phyloP scores from a whole-genome alignment of 2,329 filamentous ascomycete genomes.

The Amylocarpus encephaloides region DNA sequence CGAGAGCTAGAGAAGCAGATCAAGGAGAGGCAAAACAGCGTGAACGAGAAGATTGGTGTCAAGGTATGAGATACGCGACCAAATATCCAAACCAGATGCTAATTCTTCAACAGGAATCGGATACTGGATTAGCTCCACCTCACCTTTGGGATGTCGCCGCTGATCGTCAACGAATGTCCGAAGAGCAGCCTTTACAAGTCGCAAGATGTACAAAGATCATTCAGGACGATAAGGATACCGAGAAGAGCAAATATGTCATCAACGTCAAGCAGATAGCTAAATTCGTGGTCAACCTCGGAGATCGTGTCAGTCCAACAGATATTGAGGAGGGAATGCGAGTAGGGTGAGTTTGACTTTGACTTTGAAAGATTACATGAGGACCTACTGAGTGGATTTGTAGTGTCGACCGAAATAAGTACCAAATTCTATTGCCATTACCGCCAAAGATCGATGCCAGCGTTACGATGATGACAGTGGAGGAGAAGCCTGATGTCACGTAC shows the following conservation, averaged over 20 bases:
- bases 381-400: slow-evolving; percentile 33
- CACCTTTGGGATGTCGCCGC: slow-evolving; percentile 98
- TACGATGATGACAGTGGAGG: slow-evolving; percentile 99
- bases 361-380: slow-evolving; percentile 4
- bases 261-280: slow-evolving; percentile 99
- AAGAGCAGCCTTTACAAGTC: slow-evolving; percentile 96
- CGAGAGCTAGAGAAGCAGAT: slow-evolving; percentile 99
- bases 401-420: slow-evolving; percentile 98
- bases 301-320: slow-evolving; percentile 94
- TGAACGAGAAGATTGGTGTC: slow-evolving; percentile 96
- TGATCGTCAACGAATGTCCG: slow-evolving; percentile 95
- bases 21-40: slow-evolving; percentile 96
- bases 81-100: not conserved
- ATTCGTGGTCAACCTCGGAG: slow-evolving; percentile 95
- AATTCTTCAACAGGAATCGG: slow-evolving; percentile 68
- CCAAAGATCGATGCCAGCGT: slow-evolving; percentile 99
- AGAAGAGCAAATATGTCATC: slow-evolving; percentile 99
- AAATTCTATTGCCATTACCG: slow-evolving; percentile 91
- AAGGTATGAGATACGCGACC: slow-evolving; percentile 45
- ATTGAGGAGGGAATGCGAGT: slow-evolving; percentile 99
- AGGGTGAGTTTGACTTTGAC: slow-evolving; percentile 49
- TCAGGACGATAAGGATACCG: slow-evolving; percentile 86
- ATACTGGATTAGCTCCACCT: slow-evolving; percentile 94
- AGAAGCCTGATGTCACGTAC: slow-evolving; percentile 98
- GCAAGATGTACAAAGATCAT: slow-evolving; percentile 99